A percentile compares a stretch with the other conserved stretches of the same genome.
Conservation (phyloP, 2,329 filamentous ascomycete species). For the Ophiostoma ulmi region DNA sequence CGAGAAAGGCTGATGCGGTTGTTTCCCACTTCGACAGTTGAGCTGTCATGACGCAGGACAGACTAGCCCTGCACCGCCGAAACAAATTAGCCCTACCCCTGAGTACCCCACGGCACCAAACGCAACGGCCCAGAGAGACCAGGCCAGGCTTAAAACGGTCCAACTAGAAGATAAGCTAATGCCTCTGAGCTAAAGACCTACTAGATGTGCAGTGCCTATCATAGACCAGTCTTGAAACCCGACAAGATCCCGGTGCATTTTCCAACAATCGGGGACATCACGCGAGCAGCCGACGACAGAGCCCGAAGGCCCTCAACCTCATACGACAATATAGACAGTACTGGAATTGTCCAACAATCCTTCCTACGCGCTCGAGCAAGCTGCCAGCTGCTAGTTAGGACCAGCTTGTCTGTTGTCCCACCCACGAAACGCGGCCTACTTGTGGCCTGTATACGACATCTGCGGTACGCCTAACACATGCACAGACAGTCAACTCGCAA, state of each 20-base stretch:
- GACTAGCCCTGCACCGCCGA: background rate
- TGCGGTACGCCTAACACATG: background rate
- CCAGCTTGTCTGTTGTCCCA: background rate
- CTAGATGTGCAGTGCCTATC: background rate
- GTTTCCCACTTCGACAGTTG: no score
- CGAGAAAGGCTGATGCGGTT: no score
- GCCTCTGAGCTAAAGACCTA: background rate
- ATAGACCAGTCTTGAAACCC: background rate
- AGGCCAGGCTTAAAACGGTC: conserved; percentile 8
- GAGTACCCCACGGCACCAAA: conserved; percentile 7
- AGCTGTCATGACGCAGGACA: no score
- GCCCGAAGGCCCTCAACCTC: background rate
- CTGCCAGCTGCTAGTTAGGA: background rate
- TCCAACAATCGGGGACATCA: background rate
- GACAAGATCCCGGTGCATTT: background rate
- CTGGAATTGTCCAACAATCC: background rate
- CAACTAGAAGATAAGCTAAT: background rate
- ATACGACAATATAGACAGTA: background rate
- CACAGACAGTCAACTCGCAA: background rate
- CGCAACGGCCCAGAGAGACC: background rate
- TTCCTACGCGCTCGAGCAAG: background rate
- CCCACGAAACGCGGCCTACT: background rate
- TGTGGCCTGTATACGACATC: background rate
- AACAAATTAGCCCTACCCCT: background rate
- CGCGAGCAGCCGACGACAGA: background rate